Percentiles rank a stretch among this genome's conserved stretches.
Conservation (phyloP, 306 rosid species). For the Astragalus glycyphyllos region DNA sequence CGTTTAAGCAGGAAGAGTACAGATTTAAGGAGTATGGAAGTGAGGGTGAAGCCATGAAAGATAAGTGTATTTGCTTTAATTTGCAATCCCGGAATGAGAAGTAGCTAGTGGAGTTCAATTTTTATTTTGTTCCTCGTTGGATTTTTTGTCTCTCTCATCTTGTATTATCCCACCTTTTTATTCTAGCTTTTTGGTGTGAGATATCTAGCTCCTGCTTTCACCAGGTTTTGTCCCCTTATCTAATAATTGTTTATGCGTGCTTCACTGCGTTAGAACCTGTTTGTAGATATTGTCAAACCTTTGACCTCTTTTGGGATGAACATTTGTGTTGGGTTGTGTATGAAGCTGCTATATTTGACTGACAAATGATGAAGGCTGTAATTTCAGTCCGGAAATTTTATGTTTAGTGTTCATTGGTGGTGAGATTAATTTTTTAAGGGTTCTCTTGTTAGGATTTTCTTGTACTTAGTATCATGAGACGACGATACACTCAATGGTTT, state of each 20-base stretch:
- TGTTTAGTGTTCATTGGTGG: background rate
- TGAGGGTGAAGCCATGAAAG: slow-evolving; percentile 82
- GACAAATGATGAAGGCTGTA: slow-evolving; percentile 23
- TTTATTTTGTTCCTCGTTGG: slow-evolving; percentile 32
- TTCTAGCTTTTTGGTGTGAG: slow-evolving; percentile 75
- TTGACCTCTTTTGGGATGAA: slow-evolving; percentile 11
- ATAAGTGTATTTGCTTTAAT: slow-evolving; percentile 82
- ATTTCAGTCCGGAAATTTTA: slow-evolving; percentile 10
- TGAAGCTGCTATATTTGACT: slow-evolving; percentile 19
- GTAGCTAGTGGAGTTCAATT: slow-evolving; percentile 53
- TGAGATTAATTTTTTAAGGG: slow-evolving; percentile 2
- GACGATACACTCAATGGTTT: background rate
- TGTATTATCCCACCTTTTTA: slow-evolving; percentile 53
- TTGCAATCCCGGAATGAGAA: slow-evolving; percentile 66
- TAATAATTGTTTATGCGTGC: slow-evolving; percentile 56
- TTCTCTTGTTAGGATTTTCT: background rate
- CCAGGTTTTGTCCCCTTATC: slow-evolving; percentile 54
- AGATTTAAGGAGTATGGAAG: slow-evolving; percentile 88
- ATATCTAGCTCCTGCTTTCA: slow-evolving; percentile 57
- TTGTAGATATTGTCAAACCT: slow-evolving; percentile 44
- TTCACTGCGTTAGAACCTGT: slow-evolving; percentile 48
- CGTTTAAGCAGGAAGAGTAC: slow-evolving; percentile 91
- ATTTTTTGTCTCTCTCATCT: slow-evolving; percentile 37
- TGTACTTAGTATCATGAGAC: background rate
- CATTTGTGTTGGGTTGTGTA: slow-evolving; percentile 21